Evolutionary conservation across 441 rosid genomes (phyloP).

Genomic region (Adansonia grandidieri): DNA sequence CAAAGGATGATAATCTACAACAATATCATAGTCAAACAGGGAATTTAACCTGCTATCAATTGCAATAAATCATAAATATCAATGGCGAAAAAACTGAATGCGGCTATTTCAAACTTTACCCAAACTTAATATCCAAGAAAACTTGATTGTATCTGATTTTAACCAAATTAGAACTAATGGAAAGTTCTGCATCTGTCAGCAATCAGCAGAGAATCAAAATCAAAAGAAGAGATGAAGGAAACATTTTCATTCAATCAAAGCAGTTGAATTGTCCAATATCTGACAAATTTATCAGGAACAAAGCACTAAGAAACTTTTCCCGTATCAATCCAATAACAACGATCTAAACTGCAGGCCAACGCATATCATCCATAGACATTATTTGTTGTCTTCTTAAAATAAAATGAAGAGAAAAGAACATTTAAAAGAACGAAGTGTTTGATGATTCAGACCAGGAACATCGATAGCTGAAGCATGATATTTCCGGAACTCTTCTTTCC

Average conservation of each 20-base stretch:
- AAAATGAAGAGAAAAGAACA: neutral
- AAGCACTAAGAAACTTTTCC: neutral
- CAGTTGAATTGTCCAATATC: neutral
- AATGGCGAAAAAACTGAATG: too few relatives aligned
- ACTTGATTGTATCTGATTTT: too few relatives aligned
- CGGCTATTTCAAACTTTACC: neutral
- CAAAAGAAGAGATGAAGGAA: neutral
- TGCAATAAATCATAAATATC: too few relatives aligned
- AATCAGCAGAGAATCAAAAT: neutral
- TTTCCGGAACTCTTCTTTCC: constrained; percentile 65
- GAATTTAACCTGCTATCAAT: too few relatives aligned
- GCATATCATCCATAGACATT: neutral
- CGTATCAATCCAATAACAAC: neutral
- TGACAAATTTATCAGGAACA: neutral
- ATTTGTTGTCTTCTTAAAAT: neutral
- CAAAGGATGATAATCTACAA: neutral
- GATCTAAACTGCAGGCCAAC: neutral
- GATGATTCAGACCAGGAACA: constrained; percentile 64
- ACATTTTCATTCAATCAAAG: neutral
- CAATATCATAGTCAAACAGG: neutral
- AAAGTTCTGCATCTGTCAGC: too few relatives aligned
- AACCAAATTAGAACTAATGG: too few relatives aligned
- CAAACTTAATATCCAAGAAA: neutral
- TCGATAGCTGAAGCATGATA: constrained; percentile 86
- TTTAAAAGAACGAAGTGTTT: neutral